Conservation (phyloP, 2,329 filamentous ascomycete genomes). For the Pseudocercospora pini-densiflorae region DNA sequence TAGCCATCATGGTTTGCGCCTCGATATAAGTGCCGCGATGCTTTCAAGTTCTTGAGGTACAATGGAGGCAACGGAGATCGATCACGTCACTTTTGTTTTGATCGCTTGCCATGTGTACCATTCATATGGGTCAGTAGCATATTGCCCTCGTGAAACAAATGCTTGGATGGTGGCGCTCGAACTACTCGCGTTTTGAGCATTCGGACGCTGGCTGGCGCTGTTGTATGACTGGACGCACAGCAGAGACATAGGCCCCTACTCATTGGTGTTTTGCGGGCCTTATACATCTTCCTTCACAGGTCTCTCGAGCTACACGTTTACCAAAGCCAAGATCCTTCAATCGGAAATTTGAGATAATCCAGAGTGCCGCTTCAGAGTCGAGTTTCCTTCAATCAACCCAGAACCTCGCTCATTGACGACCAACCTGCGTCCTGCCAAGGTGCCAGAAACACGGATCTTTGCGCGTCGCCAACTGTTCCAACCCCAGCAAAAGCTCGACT, state of each 20-base stretch:
- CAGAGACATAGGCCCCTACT: too few species aligned
- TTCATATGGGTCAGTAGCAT: not conserved
- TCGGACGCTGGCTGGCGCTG: not conserved
- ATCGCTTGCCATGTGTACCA: not conserved
- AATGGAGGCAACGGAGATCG: too few species aligned
- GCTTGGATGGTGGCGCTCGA: not conserved
- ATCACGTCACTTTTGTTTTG: too few species aligned
- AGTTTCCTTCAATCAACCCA: not conserved
- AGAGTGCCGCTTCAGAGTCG: too few species aligned
- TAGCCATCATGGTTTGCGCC: too few species aligned
- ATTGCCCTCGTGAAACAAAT: not conserved
- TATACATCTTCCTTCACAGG: too few species aligned
- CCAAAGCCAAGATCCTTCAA: not conserved
- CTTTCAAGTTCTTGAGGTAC: too few species aligned
- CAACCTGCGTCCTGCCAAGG: slow-evolving; percentile 65
- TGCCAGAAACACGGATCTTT: slow-evolving; percentile 76
- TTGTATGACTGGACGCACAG: not conserved
- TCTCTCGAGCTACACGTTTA: not conserved
- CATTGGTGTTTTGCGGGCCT: too few species aligned
- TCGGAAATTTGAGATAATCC: not conserved
- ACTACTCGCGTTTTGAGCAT: not conserved
- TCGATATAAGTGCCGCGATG: too few species aligned
- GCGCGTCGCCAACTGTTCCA: slow-evolving; percentile 71
- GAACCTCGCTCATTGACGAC: slow-evolving; percentile 22
- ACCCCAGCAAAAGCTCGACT: slow-evolving; percentile 76